These are phyloP conservation scores for Cocos nucifera DNA, from an alignment of 176 grass and related monocot genomes.

Conservation along the genomic window DNA sequence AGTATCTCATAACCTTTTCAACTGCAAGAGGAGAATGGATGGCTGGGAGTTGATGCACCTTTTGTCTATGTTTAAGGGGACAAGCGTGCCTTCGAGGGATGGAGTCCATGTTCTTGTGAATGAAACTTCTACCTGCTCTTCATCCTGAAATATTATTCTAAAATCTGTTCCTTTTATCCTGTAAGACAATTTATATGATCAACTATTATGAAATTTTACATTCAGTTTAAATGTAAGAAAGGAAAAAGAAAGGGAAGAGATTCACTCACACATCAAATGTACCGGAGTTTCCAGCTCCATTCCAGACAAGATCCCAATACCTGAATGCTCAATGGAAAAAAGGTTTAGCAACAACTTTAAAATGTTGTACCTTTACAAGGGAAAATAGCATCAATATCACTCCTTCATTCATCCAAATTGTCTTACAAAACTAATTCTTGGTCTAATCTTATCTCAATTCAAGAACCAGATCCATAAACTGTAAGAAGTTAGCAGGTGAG, in stretches of 20 bases:
- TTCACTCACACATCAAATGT: conserved; percentile 35
- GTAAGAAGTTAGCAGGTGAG: too few relatives aligned
- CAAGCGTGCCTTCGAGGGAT: conserved; percentile 14
- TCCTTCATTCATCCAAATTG: too few relatives aligned
- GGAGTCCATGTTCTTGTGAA: conserved; percentile 52
- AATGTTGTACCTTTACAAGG: too few relatives aligned
- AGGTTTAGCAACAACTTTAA: too few relatives aligned
- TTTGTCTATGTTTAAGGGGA: conserved; percentile 41
- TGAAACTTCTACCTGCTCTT: conserved; percentile 60
- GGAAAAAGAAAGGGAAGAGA: neutral
- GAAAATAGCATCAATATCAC: too few relatives aligned
- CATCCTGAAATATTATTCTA: conserved; percentile 22
- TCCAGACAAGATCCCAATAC: conserved; percentile 67
- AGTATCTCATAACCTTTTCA: neutral
- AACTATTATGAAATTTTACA: neutral
- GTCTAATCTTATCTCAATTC: too few relatives aligned
- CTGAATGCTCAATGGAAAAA: conserved; percentile 16
- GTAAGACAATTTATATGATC: neutral
- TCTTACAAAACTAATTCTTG: too few relatives aligned
- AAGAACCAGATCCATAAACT: too few relatives aligned
- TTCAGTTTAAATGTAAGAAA: neutral
- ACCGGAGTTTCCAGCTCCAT: conserved; percentile 20
- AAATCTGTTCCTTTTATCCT: conserved; percentile 51
- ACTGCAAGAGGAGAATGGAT: too few relatives aligned
- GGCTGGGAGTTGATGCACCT: conserved; percentile 18